Evolutionary conservation across 1,284 basidiomycete species (phyloP), one percentile per base, ranked within the genome.

Genomic region (Amylostereum chailletii): DNA sequence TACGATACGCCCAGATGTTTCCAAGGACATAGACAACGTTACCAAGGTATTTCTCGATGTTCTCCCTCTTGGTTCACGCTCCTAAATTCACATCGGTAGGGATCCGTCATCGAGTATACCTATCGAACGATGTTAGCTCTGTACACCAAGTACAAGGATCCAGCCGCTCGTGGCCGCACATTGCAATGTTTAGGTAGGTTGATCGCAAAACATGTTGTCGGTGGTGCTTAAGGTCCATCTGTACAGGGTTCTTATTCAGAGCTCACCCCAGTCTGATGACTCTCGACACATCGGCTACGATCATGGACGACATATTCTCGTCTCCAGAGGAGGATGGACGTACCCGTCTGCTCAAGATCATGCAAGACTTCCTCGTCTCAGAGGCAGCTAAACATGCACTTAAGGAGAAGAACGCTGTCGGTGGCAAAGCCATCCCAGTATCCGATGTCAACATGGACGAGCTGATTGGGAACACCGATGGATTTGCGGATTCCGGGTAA

Each of bases 401-500:
- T 2, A 77, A 80, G 53, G 79, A 81, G 61, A 86, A 54, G 74
- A 76, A 56, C 86, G 85, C 67, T 77, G 82, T 81, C 49, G 46
- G 59, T 42, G 53, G 50, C n/a, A 77, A 77, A 57, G 53, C 61
- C 42, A 79, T 81, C 55, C 51, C 69, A 3, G 62, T 68, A 1
- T 66, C 69, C n/a, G 72, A 75, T 30, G 81, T 91, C 38, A 85
- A 93, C 59, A 91, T 97, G 81, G 84, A 87, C 1, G 90, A 97
- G 58, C 72, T 99, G 2, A 89, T 97, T 5, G 96, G 96, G 2
- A 94, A 94, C 59, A 92, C 92, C 0, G 88, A 92, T 57, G 89
- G 86, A 0, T 94, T 97, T 63, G 92, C 93, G 0, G 95, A 99
- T 60, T 96, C 95, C 19, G 92, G 87, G 94, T 95, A 65, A 57